Evolutionary conservation across 2,329 filamentous ascomycete species (phyloP).

Genomic region (Verticillium alfalfae): DNA sequence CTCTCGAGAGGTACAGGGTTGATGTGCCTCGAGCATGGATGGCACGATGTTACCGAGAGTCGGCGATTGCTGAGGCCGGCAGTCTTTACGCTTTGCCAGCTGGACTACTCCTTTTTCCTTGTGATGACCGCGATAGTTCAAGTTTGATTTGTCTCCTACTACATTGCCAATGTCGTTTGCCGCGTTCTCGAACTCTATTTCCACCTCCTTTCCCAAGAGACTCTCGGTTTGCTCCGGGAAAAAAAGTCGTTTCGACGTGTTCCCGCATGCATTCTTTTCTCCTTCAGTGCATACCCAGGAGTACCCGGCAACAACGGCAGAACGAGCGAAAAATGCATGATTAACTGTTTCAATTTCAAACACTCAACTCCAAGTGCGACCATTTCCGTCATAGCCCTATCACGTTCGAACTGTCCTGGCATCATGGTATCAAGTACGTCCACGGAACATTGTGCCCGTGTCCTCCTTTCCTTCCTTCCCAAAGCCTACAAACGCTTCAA

Average conservation of each 20-base stretch:
- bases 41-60: background rate
- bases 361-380: background rate
- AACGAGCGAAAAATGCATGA: background rate
- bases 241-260: too few species aligned
- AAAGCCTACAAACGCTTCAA: too few species aligned
- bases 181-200: too few species aligned
- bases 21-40: background rate
- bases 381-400: background rate
- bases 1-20: background rate
- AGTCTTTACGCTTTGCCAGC: background rate
- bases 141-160: too few species aligned
- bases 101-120: background rate
- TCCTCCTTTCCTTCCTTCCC: background rate
- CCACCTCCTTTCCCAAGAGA: too few species aligned
- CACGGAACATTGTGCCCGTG: background rate
- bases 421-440: conserved; percentile 2
- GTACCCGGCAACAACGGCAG: background rate
- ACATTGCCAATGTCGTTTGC: too few species aligned
- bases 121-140: background rate
- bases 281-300: too few species aligned
- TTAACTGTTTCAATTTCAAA: background rate
- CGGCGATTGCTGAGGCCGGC: too few species aligned
- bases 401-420: background rate
- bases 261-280: too few species aligned
- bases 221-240: too few species aligned